Conservation (phyloP, 208 protist genomes). For the Crithidia mellificae region DNA sequence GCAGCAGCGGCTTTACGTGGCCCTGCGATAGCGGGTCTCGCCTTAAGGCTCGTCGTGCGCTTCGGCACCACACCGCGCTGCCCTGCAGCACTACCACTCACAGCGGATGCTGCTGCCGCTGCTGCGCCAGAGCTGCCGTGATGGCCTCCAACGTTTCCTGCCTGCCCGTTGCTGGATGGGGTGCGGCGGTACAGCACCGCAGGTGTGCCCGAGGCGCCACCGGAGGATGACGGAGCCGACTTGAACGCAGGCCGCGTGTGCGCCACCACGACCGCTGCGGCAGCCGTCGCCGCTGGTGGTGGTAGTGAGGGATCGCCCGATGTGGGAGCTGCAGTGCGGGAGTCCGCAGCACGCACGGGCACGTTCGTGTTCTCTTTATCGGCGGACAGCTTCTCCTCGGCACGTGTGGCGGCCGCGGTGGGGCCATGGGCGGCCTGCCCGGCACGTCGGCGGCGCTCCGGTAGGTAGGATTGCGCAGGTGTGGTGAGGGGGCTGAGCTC, state of each 20-base stretch:
- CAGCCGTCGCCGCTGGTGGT: too few species aligned
- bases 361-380: constrained; percentile 18
- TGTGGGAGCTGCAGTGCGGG: too few species aligned
- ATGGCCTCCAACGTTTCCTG: neutral
- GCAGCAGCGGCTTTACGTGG: constrained; percentile 3
- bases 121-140: neutral
- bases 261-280: neutral
- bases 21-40: neutral
- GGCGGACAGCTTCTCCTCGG: neutral
- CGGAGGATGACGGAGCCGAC: neutral
- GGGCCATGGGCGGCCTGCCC: too few species aligned
- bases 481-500: constrained; percentile 25
- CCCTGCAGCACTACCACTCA: neutral
- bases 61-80: neutral
- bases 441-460: constrained; percentile 3
- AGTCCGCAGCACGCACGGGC: neutral
- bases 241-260: neutral
- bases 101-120: too few species aligned
- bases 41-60: constrained; percentile 3
- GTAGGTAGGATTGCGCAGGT: constrained; percentile 25
- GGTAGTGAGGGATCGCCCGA: too few species aligned
- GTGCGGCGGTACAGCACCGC: constrained; percentile 7
- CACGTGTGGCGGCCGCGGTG: neutral
- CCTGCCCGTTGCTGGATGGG: neutral
- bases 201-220: neutral